Evolutionary conservation across 805 yeast species (phyloP).

Genomic region (Brettanomyces nanus): DNA sequence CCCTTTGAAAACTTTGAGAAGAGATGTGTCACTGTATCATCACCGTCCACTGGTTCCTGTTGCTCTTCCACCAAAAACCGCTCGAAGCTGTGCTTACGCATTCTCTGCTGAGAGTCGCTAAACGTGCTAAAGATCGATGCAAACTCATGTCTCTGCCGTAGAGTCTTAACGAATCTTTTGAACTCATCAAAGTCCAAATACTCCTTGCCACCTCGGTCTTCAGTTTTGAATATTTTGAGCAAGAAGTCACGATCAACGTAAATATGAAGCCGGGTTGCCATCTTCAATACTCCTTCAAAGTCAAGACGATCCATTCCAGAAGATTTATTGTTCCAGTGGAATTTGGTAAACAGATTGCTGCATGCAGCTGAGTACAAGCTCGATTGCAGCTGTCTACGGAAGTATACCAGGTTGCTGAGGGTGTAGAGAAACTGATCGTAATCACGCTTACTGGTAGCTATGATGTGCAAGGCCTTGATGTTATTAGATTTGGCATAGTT

Average conservation of each 20-base stretch:
- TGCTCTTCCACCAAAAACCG: constrained; percentile 44
- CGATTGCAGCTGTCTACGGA: constrained; percentile 54
- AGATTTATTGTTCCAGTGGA: constrained; percentile 53
- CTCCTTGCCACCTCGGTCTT: constrained; percentile 41
- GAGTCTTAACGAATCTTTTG: constrained; percentile 58
- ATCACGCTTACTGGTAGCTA: constrained; percentile 48
- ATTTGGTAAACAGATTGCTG: constrained; percentile 33
- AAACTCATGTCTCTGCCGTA: constrained; percentile 63
- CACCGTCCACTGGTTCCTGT: constrained; percentile 28
- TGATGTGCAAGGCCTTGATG: constrained; percentile 70
- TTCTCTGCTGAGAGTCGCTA: constrained; percentile 7
- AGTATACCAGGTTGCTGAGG: constrained; percentile 43
- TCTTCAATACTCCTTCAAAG: constrained; percentile 59
- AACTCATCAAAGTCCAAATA: constrained; percentile 65
- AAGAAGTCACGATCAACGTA: constrained; percentile 53
- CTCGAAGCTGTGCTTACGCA: constrained; percentile 27
- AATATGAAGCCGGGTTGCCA: constrained; percentile 63
- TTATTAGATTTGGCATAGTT: constrained; percentile 49
- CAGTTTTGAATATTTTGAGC: constrained; percentile 40
- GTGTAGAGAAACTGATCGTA: constrained; percentile 49
- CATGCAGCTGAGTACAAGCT: constrained; percentile 43
- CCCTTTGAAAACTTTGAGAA: constrained; percentile 30
- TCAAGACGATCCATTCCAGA: constrained; percentile 30
- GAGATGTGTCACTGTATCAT: constrained; percentile 24
- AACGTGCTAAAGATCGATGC: constrained; percentile 28